phyloP scores from a whole-genome alignment of 2,329 filamentous ascomycete species.

The Colletotrichum endophyticum region DNA sequence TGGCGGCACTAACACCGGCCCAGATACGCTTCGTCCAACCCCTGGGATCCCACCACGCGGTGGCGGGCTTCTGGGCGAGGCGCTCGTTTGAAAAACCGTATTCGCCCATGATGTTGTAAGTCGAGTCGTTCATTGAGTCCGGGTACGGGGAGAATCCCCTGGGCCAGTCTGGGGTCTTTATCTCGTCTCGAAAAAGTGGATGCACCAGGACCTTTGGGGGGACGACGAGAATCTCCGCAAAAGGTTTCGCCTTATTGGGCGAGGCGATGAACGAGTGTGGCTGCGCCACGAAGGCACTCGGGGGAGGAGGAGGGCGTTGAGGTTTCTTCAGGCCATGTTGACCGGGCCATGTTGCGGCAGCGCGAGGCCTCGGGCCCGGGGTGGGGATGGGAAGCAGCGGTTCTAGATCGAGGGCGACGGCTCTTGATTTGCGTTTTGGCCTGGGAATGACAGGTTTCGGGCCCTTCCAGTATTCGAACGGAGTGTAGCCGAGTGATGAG shows the following conservation, averaged over 20 bases:
- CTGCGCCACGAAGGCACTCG: slow-evolving; percentile 14
- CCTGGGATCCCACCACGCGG: slow-evolving; percentile 47
- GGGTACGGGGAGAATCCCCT: slow-evolving; percentile 6
- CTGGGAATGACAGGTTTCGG: slow-evolving; percentile 22
- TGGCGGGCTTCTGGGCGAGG: neutral
- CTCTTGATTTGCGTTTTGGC: slow-evolving; percentile 4
- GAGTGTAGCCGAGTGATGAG: slow-evolving; percentile 25
- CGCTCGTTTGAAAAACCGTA: slow-evolving; percentile 1
- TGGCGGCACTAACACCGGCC: slow-evolving; percentile 42
- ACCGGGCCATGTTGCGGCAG: slow-evolving; percentile 16
- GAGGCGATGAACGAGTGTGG: neutral
- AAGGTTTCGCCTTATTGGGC: slow-evolving; percentile 5
- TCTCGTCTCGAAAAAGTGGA: slow-evolving; percentile 17
- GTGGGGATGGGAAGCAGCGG: slow-evolving; percentile 14
- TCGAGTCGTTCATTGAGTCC: slow-evolving; percentile 2
- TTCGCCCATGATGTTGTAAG: slow-evolving; percentile 8
- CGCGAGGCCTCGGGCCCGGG: neutral
- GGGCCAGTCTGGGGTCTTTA: slow-evolving; percentile 20
- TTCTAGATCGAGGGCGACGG: slow-evolving; percentile 5
- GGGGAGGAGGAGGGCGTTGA: neutral
- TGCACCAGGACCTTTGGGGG: slow-evolving; percentile 17
- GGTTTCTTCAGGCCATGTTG: neutral
- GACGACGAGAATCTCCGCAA: slow-evolving; percentile 15
- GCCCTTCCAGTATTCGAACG: slow-evolving; percentile 30
- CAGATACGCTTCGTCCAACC: slow-evolving; percentile 60